These are phyloP conservation scores for Leccinum arenicola DNA, from an alignment of 768 basidiomycete species.

Conservation along the genomic window DNA sequence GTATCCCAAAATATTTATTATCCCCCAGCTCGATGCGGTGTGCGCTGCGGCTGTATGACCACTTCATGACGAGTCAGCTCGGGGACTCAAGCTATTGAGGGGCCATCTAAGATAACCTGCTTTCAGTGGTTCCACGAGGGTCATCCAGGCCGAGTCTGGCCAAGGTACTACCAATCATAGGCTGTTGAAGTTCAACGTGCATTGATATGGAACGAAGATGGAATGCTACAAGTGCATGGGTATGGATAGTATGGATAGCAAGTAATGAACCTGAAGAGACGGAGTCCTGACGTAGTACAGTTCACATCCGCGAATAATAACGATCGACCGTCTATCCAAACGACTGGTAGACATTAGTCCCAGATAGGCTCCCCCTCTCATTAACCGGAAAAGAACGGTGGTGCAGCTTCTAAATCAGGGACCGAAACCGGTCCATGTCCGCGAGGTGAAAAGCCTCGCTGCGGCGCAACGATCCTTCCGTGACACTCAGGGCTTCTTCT, in stretches of 20 bases:
- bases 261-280: slow-evolving; percentile 6
- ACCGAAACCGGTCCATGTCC: slow-evolving; percentile 5
- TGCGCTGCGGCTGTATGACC: background rate
- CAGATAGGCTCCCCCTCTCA: background rate
- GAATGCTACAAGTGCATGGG: background rate
- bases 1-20: background rate
- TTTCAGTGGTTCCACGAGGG: slow-evolving; percentile 3
- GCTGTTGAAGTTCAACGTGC: background rate
- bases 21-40: background rate
- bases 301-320: slow-evolving; percentile 6
- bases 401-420: slow-evolving; percentile 17
- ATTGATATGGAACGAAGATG: background rate
- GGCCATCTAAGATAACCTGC: slow-evolving; percentile 1
- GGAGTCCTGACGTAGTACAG: slow-evolving; percentile 4
- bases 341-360: slow-evolving; percentile 1
- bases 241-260: background rate
- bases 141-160: background rate
- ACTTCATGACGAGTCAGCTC: slow-evolving; percentile 1
- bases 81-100: background rate
- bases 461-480: slow-evolving; percentile 10
- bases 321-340: slow-evolving; percentile 8
- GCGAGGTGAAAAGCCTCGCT: slow-evolving; percentile 3
- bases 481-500: slow-evolving; percentile 25
- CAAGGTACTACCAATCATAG: slow-evolving; percentile 4
- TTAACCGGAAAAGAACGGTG: slow-evolving; percentile 5